Evolutionary conservation across 2,329 filamentous ascomycete species (phyloP).

Genomic region (Pestalotiopsis sp.): DNA sequence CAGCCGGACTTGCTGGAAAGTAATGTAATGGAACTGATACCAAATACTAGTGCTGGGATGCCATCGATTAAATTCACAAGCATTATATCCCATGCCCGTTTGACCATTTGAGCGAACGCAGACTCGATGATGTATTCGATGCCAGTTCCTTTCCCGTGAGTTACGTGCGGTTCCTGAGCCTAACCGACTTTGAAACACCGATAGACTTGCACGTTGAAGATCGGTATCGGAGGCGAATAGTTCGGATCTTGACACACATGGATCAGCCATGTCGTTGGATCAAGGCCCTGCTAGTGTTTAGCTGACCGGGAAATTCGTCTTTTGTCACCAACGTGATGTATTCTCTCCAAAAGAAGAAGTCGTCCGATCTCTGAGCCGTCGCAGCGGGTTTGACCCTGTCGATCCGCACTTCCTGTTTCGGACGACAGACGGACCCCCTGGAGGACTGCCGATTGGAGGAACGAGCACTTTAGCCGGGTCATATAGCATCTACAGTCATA

Average conservation of each 20-base stretch:
- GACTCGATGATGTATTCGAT: too few relatives aligned
- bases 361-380: not conserved
- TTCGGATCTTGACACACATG: too few relatives aligned
- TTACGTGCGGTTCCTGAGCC: too few relatives aligned
- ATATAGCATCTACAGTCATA: not conserved
- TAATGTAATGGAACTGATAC: conserved; percentile 13
- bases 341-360: not conserved
- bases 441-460: not conserved
- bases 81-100: not conserved
- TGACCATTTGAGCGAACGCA: not conserved
- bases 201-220: too few relatives aligned
- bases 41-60: conserved; percentile 1
- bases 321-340: not conserved
- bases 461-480: not conserved
- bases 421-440: not conserved
- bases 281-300: not conserved
- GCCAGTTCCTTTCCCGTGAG: too few relatives aligned
- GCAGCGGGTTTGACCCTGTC: not conserved
- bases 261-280: not conserved
- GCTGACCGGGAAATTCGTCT: not conserved
- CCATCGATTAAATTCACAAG: not conserved
- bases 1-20: not conserved
- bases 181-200: too few relatives aligned
- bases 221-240: too few relatives aligned
- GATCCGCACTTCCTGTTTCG: conserved; percentile 1